Conservation (phyloP, 331 rosid species). For the Pyrus hybrid region DNA sequence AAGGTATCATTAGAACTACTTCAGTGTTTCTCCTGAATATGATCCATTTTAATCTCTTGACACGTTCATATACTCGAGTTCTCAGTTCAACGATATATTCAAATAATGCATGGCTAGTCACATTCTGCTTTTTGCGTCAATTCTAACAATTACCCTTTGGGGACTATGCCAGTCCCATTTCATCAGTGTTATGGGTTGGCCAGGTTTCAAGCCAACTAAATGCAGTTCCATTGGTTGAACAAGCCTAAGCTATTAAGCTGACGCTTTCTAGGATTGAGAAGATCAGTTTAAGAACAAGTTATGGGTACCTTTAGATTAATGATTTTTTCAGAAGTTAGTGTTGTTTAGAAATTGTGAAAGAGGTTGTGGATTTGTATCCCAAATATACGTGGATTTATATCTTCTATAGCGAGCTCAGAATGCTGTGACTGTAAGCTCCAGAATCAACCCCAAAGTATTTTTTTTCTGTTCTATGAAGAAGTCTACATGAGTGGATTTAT, state of each 20-base stretch:
- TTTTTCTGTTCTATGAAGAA: neutral
- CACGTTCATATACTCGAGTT: neutral
- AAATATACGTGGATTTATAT: neutral
- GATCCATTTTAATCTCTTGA: neutral
- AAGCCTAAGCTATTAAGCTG: neutral
- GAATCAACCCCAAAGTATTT: neutral
- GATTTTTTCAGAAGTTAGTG: too few relatives aligned
- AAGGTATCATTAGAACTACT: conserved; percentile 40
- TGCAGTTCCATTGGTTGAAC: neutral
- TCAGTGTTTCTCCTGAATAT: neutral
- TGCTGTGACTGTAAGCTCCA: neutral
- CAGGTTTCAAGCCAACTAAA: neutral
- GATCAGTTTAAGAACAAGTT: neutral
- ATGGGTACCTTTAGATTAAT: neutral
- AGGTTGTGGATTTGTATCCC: neutral
- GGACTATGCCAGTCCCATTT: neutral
- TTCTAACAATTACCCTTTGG: neutral
- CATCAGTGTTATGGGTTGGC: neutral
- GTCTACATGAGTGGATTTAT: neutral
- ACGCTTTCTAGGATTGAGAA: neutral
- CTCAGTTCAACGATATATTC: neutral
- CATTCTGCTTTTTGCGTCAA: too few relatives aligned
- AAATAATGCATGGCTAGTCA: neutral
- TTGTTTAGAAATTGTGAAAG: neutral
- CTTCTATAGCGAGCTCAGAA: neutral